Percentiles rank a stretch among this genome's conserved stretches.
Conservation (phyloP, 2,329 filamentous ascomycete genomes). For the Aspergillus sergii region DNA sequence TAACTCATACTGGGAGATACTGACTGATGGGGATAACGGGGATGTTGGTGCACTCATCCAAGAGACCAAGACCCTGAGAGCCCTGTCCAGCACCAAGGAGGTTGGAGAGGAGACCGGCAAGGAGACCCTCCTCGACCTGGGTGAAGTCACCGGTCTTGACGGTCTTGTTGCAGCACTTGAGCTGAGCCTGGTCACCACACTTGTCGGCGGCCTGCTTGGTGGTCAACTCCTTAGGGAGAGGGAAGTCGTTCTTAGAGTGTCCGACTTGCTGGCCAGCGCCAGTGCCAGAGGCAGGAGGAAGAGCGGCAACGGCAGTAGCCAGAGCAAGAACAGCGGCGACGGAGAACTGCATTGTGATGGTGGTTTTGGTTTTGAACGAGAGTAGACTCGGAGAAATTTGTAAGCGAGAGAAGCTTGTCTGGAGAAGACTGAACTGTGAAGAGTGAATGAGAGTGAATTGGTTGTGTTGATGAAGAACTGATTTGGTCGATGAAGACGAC, state of each 20-base stretch:
- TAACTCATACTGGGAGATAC: neutral
- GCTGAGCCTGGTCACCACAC: constrained; percentile 42
- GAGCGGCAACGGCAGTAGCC: constrained; percentile 36
- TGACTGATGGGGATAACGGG: constrained; percentile 29
- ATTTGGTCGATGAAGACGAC: constrained; percentile 12
- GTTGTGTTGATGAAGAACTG: constrained; percentile 30
- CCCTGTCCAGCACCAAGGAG: constrained; percentile 38
- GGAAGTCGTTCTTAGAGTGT: constrained; percentile 37
- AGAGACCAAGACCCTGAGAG: constrained; percentile 39
- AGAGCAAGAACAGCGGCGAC: constrained; percentile 37
- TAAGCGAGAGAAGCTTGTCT: constrained; percentile 11
- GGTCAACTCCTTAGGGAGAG: constrained; percentile 34
- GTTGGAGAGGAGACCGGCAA: constrained; percentile 37
- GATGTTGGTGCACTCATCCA: constrained; percentile 47
- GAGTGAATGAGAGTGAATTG: constrained; percentile 37
- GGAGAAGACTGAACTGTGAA: constrained; percentile 30
- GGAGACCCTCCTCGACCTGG: constrained; percentile 34
- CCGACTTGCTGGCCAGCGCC: constrained; percentile 33
- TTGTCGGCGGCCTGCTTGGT: constrained; percentile 43
- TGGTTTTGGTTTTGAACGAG: constrained; percentile 34
- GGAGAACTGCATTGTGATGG: constrained; percentile 43
- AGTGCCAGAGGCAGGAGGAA: constrained; percentile 30
- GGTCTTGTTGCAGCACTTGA: constrained; percentile 45
- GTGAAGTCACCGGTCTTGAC: constrained; percentile 39
- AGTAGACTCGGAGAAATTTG: constrained; percentile 17